These are phyloP conservation scores for Nitzschia sp. DNA, from an alignment of 108 stramenopile genomes.

Conservation along the genomic window DNA sequence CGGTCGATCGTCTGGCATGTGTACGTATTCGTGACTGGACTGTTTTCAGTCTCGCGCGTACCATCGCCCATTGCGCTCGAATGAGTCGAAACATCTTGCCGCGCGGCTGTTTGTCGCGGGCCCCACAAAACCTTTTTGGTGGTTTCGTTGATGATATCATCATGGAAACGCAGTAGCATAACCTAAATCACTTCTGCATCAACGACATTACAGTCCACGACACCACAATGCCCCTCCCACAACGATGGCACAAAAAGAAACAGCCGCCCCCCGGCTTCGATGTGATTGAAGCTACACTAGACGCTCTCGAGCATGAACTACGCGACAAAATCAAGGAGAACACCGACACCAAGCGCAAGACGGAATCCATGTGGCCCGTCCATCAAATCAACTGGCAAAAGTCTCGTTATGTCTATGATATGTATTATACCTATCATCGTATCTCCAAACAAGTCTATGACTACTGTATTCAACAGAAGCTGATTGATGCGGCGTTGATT, in stretches of 20 bases:
- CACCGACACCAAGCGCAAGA: slow-evolving; percentile 96
- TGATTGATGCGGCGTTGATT: slow-evolving; percentile 95
- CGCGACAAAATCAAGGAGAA: slow-evolving; percentile 97
- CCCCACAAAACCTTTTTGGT: no score
- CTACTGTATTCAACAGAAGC: slow-evolving; percentile 95
- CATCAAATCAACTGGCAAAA: slow-evolving; percentile 99
- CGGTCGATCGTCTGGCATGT: no score
- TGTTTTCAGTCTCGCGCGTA: no score
- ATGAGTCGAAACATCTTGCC: no score
- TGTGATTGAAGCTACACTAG: slow-evolving; percentile 90
- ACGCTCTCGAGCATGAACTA: slow-evolving; percentile 96
- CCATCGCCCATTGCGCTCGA: no score
- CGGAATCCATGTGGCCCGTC: slow-evolving; percentile 98
- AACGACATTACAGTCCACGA: no score
- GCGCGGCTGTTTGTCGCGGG: no score
- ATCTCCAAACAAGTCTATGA: slow-evolving; percentile 93
- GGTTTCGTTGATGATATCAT: no score
- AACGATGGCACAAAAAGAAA: slow-evolving; percentile 61
- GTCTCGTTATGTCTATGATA: slow-evolving; percentile 97
- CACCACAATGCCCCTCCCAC: slow-evolving; percentile 63
- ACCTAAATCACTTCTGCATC: no score
- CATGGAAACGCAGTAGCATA: no score
- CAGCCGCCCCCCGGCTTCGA: slow-evolving; percentile 91
- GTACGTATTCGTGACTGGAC: no score
- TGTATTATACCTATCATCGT: slow-evolving; percentile 94